These are phyloP conservation scores for Wallacemonas sp. DNA, from an alignment of 208 protist species.

Conservation along the genomic window DNA sequence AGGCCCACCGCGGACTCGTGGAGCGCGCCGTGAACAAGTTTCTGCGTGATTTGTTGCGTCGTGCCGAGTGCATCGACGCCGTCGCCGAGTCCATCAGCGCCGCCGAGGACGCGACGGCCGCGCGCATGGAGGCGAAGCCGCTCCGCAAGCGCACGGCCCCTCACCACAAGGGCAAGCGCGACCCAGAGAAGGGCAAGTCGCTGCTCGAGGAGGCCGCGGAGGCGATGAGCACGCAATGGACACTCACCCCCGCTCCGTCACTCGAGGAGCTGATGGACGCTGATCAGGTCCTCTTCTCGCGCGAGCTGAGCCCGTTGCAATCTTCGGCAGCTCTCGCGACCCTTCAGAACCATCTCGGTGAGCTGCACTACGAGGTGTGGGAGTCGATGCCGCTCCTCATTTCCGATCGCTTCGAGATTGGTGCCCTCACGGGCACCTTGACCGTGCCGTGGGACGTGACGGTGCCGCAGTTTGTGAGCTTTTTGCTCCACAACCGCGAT, in stretches of 20 bases:
- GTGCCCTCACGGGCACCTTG: constrained; percentile 69
- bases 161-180: constrained; percentile 8
- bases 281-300: constrained; percentile 84
- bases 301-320: constrained; percentile 81
- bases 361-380: constrained; percentile 89
- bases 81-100: constrained; percentile 75
- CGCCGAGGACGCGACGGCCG: constrained; percentile 81
- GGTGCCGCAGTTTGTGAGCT: constrained; percentile 72
- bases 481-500: constrained; percentile 78
- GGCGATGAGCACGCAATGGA: constrained; percentile 73
- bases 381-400: constrained; percentile 90
- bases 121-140: constrained; percentile 73
- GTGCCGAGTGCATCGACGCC: constrained; percentile 83
- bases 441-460: constrained; percentile 92
- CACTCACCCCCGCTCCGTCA: constrained; percentile 68
- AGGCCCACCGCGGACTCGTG: constrained; percentile 74
- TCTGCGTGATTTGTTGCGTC: constrained; percentile 83
- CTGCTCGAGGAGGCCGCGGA: constrained; percentile 89
- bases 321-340: constrained; percentile 85
- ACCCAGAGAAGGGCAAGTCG: constrained; percentile 43
- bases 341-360: constrained; percentile 72
- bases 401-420: constrained; percentile 75
- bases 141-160: constrained; percentile 49
- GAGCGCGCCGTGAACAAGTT: constrained; percentile 91
- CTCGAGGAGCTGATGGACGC: constrained; percentile 92